Percentiles rank a stretch among this genome's conserved stretches.
Conservation (phyloP, 1,139 yeast genomes). For the Taphrina confusa region DNA sequence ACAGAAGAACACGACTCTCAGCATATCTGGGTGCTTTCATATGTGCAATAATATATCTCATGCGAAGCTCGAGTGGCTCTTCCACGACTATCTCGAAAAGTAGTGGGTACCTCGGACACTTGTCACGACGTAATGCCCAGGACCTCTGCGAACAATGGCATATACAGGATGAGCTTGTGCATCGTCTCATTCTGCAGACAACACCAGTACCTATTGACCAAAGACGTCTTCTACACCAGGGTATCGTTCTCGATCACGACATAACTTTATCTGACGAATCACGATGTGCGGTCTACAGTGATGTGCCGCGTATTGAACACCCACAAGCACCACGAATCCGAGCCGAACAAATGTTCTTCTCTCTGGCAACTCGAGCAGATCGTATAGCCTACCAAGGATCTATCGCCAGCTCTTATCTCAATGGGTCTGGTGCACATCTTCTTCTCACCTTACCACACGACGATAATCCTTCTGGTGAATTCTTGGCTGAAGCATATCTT, state of each 20-base stretch:
- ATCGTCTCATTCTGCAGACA: conserved; percentile 6
- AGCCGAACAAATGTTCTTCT: background rate
- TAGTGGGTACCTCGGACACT: background rate
- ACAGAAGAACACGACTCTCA: background rate
- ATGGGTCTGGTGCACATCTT: conserved; percentile 9
- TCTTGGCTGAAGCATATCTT: conserved; percentile 7
- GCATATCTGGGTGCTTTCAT: background rate
- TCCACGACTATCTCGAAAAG: background rate
- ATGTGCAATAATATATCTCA: background rate
- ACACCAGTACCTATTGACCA: background rate
- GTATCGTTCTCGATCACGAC: conserved; percentile 2
- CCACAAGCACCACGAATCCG: background rate
- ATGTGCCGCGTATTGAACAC: background rate
- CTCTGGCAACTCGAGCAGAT: conserved; percentile 13
- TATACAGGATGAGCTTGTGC: background rate
- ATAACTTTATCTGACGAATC: background rate
- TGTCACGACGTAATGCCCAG: background rate
- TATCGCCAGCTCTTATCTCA: conserved; percentile 4
- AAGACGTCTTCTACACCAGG: conserved; percentile 1
- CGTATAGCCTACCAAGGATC: background rate
- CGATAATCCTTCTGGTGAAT: conserved; percentile 11
- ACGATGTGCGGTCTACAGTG: background rate
- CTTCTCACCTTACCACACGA: conserved; percentile 7
- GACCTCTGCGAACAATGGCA: conserved; percentile 6
- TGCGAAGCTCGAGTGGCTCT: background rate